These are phyloP conservation scores for Camillea tinctor DNA, from an alignment of 2,329 filamentous ascomycete genomes.

Conservation along the genomic window DNA sequence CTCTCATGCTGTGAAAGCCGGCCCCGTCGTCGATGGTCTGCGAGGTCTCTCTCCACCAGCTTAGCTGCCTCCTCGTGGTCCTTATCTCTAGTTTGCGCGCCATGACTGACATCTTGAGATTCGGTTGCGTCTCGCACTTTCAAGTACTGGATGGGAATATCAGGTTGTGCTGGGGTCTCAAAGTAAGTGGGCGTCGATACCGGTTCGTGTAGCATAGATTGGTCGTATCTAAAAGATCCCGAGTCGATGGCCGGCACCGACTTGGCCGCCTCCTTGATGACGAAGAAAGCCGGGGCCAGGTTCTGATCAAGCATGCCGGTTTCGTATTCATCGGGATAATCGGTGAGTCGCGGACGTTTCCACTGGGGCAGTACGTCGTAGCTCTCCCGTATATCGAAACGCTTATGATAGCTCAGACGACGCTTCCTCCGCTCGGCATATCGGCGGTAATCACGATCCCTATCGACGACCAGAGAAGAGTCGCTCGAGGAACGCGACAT, in stretches of 20 bases:
- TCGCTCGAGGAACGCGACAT: conserved; percentile 35
- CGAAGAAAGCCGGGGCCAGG: conserved; percentile 31
- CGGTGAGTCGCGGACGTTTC: conserved; percentile 27
- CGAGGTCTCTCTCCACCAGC: conserved; percentile 48
- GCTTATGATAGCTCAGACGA: conserved; percentile 36
- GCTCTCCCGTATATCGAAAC: conserved; percentile 29
- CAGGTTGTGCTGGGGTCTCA: conserved; percentile 8
- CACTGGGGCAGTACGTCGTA: conserved; percentile 39
- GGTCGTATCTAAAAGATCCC: conserved; percentile 25
- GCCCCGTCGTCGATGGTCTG: conserved; percentile 42
- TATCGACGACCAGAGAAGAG: conserved; percentile 26
- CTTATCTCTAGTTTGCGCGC: conserved; percentile 43
- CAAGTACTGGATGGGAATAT: conserved; percentile 13
- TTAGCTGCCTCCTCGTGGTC: conserved; percentile 49
- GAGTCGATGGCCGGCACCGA: conserved; percentile 17
- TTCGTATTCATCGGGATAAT: conserved; percentile 16
- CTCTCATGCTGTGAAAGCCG: conserved; percentile 54
- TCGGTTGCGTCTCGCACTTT: conserved; percentile 15
- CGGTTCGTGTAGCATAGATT: conserved; percentile 25
- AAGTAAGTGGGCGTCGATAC: conserved; percentile 9
- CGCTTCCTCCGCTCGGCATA: conserved; percentile 40
- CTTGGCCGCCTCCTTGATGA: conserved; percentile 30
- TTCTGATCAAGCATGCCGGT: conserved; percentile 14
- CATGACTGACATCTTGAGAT: conserved; percentile 26
- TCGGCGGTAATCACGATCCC: conserved; percentile 20